Evolutionary conservation across 257 asterid genomes (phyloP), one percentile per base, ranked within the genome.

Genomic region (Paraleonurus japonicus): DNA sequence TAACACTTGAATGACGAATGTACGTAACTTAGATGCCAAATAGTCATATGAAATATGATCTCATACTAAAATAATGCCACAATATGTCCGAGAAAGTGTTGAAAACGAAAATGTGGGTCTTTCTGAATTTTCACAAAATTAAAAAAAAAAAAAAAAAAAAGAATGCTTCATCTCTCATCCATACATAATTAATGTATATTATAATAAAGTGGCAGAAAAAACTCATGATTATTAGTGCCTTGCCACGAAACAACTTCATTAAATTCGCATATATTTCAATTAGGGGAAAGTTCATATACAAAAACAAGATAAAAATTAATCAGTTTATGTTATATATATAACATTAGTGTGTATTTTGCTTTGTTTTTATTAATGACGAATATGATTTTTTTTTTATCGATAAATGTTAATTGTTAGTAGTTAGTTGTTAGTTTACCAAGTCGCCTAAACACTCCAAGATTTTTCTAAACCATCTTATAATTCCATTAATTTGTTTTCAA

Each of bases 261-360:
- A 35, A 64, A 58, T 43, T 67, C 35, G 27, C 23, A 57, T 30
- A 72, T 69, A 12, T 43, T 70, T 48, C 43, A 60, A 59, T 20
- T 35, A 66, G 61, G 70, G 68, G 83, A 74, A 82, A 78, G 69
- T 72, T 37, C 63, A 32, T 5, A 63, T 80, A n/a, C n/a, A n/a
- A n/a, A n/a, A n/a, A n/a, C n/a, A n/a, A n/a, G n/a, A n/a, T n/a
- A n/a, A n/a, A n/a, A n/a, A n/a, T n/a, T n/a, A n/a, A n/a, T n/a
- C n/a, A n/a, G n/a, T n/a, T n/a, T n/a, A n/a, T n/a, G n/a, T n/a
- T n/a, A n/a, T n/a, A n/a, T 35, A 35, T 35, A 35, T 35, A 8
- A 7, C 12, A 35, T 35, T 35, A 7, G 12, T 35, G 12, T 35
- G 43, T 35, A 35, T 35, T 7, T 8, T 35, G 43, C 10, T 43